Base-by-base conservation (phyloP, 2,329 filamentous ascomycete species). In the Gyromitra esculenta region DNA sequence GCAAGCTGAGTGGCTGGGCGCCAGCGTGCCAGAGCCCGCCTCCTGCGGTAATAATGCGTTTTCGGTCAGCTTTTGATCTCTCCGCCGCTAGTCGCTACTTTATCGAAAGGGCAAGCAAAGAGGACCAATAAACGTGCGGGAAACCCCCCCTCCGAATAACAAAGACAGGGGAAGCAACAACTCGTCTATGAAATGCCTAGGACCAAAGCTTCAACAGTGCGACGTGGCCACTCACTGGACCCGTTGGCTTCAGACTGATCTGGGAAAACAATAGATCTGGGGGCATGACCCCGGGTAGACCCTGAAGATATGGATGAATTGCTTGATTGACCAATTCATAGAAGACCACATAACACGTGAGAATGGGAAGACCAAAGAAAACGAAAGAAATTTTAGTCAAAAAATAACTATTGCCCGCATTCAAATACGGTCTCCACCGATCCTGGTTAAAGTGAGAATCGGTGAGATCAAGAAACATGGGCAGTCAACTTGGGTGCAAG, bases 11-110 rank as follows among this genome's bases (percentile, higher is more conserved):
- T n/a, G 89, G 86, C 3, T 85, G 84, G 1, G 88, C 87, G 67
- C 93, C 91, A 1, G 93, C 92, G 81, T 91, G 88, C 92, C 92
- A 97, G 15, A 96, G 85, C 0, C 94, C 94, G 60, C 92, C 93
- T 74, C 92, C 89, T 90, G 82, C 41, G 79, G 75, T 72, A 76
- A 75, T 56, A 39, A 56, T 63, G 54, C 72, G 59, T 77, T 54
- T 57, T 48, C 59, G 73, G 50, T 77, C 57, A 75, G 71, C 59
- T 45, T 57, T 18, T 13, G 25, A 31, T 18, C 11, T 52, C 64
- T 52, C 68, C 63, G n/a, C 45, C 67, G 45, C 37, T 37, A 56
- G 68, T 43, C 43, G 59, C 21, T 50, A 41, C 13, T n/a, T 39
- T 68, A 48, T 52, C 60, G 64, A 25, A 56, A 43, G 43, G 54